Conservation (phyloP, 2,329 filamentous ascomycete genomes). For the Aspergillus puulaauensis region DNA sequence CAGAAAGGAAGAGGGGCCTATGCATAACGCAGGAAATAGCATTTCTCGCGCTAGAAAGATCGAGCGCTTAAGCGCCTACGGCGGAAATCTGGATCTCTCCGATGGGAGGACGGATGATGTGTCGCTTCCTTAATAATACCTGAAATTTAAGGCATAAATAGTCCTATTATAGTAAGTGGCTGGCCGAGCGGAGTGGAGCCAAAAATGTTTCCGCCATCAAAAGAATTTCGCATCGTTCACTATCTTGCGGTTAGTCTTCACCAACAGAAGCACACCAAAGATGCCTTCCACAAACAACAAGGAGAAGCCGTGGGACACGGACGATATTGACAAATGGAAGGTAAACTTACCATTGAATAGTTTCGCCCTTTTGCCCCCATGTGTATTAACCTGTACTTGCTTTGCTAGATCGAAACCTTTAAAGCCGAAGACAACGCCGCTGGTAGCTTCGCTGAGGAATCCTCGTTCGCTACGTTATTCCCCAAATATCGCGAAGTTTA, state of each 20-base stretch:
- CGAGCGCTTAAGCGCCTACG: constrained; percentile 22
- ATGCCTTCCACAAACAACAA: constrained; percentile 90
- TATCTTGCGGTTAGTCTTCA: constrained; percentile 2
- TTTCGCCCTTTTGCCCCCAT: background rate
- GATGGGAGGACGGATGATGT: background rate
- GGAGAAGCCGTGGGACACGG: constrained; percentile 93
- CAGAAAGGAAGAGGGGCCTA: background rate
- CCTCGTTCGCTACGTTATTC: constrained; percentile 78
- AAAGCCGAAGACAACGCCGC: constrained; percentile 79
- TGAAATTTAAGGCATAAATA: background rate
- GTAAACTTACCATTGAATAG: constrained; percentile 35
- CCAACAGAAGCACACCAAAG: constrained; percentile 22
- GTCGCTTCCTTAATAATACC: constrained; percentile 7
- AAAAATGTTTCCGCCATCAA: constrained; percentile 24
- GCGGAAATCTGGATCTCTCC: background rate
- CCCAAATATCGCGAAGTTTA: constrained; percentile 97
- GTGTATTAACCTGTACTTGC: constrained; percentile 9
- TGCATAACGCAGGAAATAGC: background rate
- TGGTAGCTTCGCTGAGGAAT: constrained; percentile 89
- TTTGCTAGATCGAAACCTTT: constrained; percentile 70
- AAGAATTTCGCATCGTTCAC: constrained; percentile 12
- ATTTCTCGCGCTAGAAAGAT: background rate
- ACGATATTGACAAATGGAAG: constrained; percentile 97
- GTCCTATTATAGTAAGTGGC: constrained; percentile 22
- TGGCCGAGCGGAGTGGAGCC: constrained; percentile 7